Percentiles rank a stretch among this genome's conserved stretches.
phyloP scores from a whole-genome alignment of 192 early-diverging fungal species.

The Allomyces arbusculus region DNA sequence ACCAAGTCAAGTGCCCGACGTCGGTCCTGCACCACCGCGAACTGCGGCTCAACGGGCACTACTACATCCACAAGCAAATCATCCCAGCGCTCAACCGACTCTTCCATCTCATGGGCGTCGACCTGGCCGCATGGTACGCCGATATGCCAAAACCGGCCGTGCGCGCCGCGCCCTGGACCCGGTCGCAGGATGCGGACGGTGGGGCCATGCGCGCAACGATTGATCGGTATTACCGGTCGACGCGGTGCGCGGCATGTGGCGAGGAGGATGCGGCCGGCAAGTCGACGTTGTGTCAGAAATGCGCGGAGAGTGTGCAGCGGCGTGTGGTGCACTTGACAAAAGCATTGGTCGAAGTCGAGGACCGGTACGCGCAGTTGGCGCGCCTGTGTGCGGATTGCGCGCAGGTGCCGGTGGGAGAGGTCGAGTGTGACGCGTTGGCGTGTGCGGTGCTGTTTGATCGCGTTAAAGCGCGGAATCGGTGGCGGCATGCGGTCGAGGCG shows the following conservation, averaged over 20 bases:
- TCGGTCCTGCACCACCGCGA: conserved; percentile 37
- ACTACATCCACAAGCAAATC: conserved; percentile 73
- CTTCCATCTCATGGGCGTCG: conserved; percentile 56
- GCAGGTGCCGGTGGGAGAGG: background rate
- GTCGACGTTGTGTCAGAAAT: background rate
- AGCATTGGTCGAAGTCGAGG: background rate
- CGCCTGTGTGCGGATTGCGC: background rate
- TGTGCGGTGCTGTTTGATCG: background rate
- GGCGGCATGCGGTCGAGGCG: too few species aligned
- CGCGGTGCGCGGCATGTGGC: conserved; percentile 15
- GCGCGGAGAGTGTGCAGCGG: too few species aligned
- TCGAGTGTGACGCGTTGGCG: background rate
- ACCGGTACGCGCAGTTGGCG: background rate
- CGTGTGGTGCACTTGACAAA: background rate
- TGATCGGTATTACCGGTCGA: conserved; percentile 13
- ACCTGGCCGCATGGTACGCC: conserved; percentile 15
- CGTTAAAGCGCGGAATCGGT: background rate
- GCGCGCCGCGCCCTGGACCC: background rate
- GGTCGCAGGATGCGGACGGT: background rate
- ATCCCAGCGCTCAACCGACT: conserved; percentile 57
- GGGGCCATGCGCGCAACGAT: conserved; percentile 6
- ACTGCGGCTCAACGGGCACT: conserved; percentile 48
- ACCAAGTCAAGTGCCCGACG: conserved; percentile 48
- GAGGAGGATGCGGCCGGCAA: background rate
- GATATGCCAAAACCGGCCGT: conserved; percentile 3